Evolutionary conservation across 495 filamentous ascomycete species (phyloP).

Genomic region (Aspergillus saccharolyticus): DNA sequence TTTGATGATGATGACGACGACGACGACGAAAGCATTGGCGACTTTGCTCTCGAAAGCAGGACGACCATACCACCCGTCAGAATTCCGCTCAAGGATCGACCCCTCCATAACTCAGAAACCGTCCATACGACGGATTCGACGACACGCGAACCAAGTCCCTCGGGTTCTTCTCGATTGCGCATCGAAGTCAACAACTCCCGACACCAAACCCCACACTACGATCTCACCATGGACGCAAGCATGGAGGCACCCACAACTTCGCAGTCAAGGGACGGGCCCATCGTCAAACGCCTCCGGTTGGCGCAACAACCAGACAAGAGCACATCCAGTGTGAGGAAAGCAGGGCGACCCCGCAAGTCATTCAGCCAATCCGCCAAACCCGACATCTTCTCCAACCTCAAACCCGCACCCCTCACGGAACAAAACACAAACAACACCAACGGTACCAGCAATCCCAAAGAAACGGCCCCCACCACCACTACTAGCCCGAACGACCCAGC

Average conservation of each 20-base stretch:
- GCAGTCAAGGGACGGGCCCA: conserved; percentile 15
- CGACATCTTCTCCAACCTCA: conserved; percentile 12
- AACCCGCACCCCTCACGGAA: conserved; percentile 15
- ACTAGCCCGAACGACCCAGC: conserved; percentile 13
- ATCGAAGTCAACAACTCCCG: conserved; percentile 16
- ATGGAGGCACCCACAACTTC: background rate
- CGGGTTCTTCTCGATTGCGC: conserved; percentile 13
- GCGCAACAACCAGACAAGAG: conserved; percentile 10
- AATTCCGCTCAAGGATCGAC: conserved; percentile 27
- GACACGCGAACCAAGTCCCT: conserved; percentile 5
- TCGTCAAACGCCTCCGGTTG: conserved; percentile 33
- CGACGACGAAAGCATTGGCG: conserved; percentile 29
- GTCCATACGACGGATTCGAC: conserved; percentile 5
- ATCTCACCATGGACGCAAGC: background rate
- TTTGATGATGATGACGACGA: conserved; percentile 34
- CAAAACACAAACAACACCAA: conserved; percentile 17
- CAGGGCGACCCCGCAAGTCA: conserved; percentile 34
- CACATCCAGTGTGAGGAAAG: conserved; percentile 8
- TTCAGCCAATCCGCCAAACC: conserved; percentile 20
- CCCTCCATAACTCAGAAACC: background rate
- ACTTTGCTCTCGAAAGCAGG: conserved; percentile 22
- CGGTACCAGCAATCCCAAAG: conserved; percentile 4
- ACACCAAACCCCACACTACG: conserved; percentile 10
- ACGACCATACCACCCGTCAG: conserved; percentile 17
- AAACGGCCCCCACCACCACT: background rate